Evolutionary conservation across 1,284 basidiomycete genomes (phyloP), one percentile per base, ranked within the genome.

Genomic region (Pulveroboletus sp.): DNA sequence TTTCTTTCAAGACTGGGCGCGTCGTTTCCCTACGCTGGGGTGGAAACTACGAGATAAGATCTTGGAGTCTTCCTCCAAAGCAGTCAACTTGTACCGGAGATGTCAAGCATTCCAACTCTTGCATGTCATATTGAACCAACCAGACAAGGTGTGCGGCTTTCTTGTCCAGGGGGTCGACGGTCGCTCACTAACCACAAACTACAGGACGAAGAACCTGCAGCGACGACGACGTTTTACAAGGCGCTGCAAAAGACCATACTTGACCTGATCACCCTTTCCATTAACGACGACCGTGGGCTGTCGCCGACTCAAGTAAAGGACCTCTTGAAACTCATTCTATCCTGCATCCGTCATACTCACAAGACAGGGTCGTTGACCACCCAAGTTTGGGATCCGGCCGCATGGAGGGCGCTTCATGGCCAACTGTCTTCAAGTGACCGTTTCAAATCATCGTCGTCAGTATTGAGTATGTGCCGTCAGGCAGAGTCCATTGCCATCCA

Each of bases 1-100:
- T 38, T 95, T 97, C 77, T 85, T 98, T 73, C 79, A 85, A 53
- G 91, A 94, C 51, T 91, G 92, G 65, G 78, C 92, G 55, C 81
- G 81, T 29, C 85, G 91, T 39, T 83, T 85, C 74, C 86, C 92
- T 0, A 59, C 73, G 10, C 74, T 80, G 8, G 91, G 84, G 10
- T 96, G 94, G 91, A 72, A 63, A 39, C 72, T 94, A 31, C 83
- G 86, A 15, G 71, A 78, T 17, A 79, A 83, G 59, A 71, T 95
- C 20, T 64, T 91, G 42, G 78, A 79, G 12, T 71, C 82, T 2
- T 78, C 81, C 2, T 73, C 70, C 29, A 81, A 81, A 57, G 83
- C 88, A 4, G 80, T 89, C 59, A 96, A 95, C 66, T 72, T 77
- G 2, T 96, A 90, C 71, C 81, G 93, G 52, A 85, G 84, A 69